A percentile compares a stretch with the other conserved stretches of the same genome.
These are phyloP conservation scores for Pleurotus giganteus DNA, from an alignment of 768 basidiomycete species.

Conservation along the genomic window DNA sequence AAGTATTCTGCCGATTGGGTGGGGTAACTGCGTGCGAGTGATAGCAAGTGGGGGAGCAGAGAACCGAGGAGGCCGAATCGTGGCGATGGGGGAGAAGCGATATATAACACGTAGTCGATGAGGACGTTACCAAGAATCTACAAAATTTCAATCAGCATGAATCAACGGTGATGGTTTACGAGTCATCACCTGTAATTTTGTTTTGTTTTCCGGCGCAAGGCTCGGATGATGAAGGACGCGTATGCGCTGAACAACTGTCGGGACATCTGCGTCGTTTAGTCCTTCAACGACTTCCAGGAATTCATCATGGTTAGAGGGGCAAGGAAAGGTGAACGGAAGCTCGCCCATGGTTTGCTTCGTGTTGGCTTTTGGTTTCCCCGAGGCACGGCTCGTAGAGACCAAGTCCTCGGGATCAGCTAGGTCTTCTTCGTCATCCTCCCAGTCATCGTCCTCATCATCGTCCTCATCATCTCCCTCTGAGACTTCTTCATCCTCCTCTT, in stretches of 20 bases:
- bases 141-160: not conserved
- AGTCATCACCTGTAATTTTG: constrained; percentile 74
- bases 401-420: constrained; percentile 46
- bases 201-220: constrained; percentile 87
- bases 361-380: constrained; percentile 30
- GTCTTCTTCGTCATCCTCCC: constrained; percentile 33
- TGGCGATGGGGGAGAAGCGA: constrained; percentile 63
- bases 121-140: constrained; percentile 62
- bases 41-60: constrained; percentile 75
- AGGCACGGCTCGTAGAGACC: constrained; percentile 24
- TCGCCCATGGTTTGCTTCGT: constrained; percentile 43
- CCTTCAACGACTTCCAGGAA: constrained; percentile 80
- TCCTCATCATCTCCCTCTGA: constrained; percentile 29
- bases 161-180: not conserved
- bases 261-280: constrained; percentile 69
- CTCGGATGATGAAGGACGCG: constrained; percentile 90
- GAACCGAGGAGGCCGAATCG: constrained; percentile 57
- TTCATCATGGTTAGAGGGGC: constrained; percentile 83
- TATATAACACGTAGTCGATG: constrained; percentile 83
- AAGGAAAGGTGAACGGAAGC: constrained; percentile 91
- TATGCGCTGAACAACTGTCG: constrained; percentile 85
- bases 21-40: constrained; percentile 80
- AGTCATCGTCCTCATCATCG: constrained; percentile 32
- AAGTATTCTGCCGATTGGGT: constrained; percentile 76
- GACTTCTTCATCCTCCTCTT: constrained; percentile 42